Evolutionary conservation across 108 stramenopile genomes (phyloP).

Genomic region (Fistulifera solaris): DNA sequence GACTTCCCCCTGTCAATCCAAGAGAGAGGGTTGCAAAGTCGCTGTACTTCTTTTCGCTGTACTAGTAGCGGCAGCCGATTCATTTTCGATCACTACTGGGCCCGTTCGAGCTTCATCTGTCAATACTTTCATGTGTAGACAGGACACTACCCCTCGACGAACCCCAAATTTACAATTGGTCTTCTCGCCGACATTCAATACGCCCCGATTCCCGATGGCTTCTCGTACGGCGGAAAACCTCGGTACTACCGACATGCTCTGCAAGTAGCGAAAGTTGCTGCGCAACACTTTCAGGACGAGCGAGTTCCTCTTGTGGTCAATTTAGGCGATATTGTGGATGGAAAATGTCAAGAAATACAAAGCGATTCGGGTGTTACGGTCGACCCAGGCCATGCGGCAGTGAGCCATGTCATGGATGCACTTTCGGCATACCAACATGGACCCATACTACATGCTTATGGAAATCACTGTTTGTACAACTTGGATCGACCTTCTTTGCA

Average conservation of each 20-base stretch:
- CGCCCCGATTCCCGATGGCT: constrained; percentile 78
- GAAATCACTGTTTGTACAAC: constrained; percentile 86
- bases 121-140: no score
- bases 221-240: constrained; percentile 45
- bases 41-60: no score
- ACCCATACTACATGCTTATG: constrained; percentile 67
- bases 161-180: constrained; percentile 38
- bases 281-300: constrained; percentile 47
- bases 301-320: constrained; percentile 54
- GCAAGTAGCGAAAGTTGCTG: constrained; percentile 44
- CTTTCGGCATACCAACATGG: constrained; percentile 39
- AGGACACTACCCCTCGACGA: no score
- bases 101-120: no score
- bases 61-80: no score
- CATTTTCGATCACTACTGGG: no score
- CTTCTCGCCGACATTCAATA: constrained; percentile 80
- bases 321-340: constrained; percentile 82
- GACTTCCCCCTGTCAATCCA: no score
- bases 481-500: constrained; percentile 40
- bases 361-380: constrained; percentile 17
- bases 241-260: constrained; percentile 71
- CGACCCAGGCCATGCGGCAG: constrained; percentile 26
- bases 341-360: constrained; percentile 56
- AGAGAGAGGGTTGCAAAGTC: no score
- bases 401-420: constrained; percentile 58